Evolutionary conservation across 2,329 filamentous ascomycete genomes (phyloP), one percentile per base, ranked within the genome.

Genomic region (Trichoderma koningii): DNA sequence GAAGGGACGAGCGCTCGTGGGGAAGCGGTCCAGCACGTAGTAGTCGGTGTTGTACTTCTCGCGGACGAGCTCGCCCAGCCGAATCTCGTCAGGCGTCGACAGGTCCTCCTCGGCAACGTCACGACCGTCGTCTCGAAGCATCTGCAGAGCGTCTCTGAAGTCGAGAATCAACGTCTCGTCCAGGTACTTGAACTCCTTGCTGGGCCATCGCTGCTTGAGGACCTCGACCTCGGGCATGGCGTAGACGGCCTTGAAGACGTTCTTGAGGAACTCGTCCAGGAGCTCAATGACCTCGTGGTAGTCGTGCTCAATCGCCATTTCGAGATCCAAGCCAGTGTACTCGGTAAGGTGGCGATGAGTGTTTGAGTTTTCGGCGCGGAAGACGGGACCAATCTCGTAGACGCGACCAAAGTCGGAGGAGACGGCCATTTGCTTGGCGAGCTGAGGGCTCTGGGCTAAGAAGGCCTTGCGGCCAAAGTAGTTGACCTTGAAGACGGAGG

Each of bases 21-120:
- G 93, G 80, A 97, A 97, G 73, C 96, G 96, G 83, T 97, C 93
- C 47, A 97, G 84, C 68, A 97, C 89, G 77, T 95, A 97, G 79
- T 96, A 97, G 72, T 97, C 93, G 0, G 93, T 96, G 63, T 86
- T 83, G 72, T 90, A 95, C 78, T 93, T 93, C 73, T 96, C 87
- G 78, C 91, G 94, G 72, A 97, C 87, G 17, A 97, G 80, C 72
- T 91, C 83, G 10, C 94, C 93, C 0, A 97, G 84, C 15, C 91
- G 88, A 26, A 96, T 93, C 78, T 97, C 93, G 66, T 95, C 92
- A 21, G 90, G 84, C 0, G 93, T 97, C 52, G 88, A 87, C 26
- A 97, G 81, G 74, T 97, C 93, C 73, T 96, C 92, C 64, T 75
- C 73, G 34, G 90, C 84, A 0, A 89, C 87, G 3, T 91, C 88